These are phyloP conservation scores for Solanum ossicruentum DNA, from an alignment of 257 asterid species.

Conservation along the genomic window DNA sequence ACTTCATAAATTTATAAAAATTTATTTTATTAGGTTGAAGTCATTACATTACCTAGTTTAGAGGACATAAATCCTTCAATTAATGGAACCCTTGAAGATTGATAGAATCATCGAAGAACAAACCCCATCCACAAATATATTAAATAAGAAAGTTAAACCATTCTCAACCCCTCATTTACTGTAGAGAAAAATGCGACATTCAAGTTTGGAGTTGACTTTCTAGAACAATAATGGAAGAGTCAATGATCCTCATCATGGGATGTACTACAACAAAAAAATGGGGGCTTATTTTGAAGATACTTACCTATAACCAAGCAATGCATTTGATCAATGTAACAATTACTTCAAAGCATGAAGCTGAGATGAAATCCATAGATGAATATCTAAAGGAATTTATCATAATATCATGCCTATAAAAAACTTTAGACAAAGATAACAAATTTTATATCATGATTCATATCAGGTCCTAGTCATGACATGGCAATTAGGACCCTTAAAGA, in stretches of 20 bases:
- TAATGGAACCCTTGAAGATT: neutral
- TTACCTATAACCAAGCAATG: no score
- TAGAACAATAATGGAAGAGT: neutral
- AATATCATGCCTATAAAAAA: neutral
- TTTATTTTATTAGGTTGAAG: no score
- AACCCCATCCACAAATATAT: neutral
- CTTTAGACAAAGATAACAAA: neutral
- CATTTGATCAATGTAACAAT: neutral
- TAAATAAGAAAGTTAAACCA: neutral
- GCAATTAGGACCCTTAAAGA: no score
- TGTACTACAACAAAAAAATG: neutral
- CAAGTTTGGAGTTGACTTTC: neutral
- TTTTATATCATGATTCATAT: no score
- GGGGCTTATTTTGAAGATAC: no score
- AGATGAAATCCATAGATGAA: no score
- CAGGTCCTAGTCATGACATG: no score
- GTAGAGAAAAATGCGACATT: neutral
- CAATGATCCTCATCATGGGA: neutral
- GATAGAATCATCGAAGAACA: no score
- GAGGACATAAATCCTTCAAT: neutral
- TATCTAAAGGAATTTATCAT: no score
- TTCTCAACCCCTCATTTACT: neutral
- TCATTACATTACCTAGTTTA: no score
- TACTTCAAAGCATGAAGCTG: neutral
- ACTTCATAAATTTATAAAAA: neutral